Percentiles rank a stretch among this genome's conserved stretches.
phyloP scores from a whole-genome alignment of 2,329 filamentous ascomycete genomes.

The Decorospora gaudefroyi region DNA sequence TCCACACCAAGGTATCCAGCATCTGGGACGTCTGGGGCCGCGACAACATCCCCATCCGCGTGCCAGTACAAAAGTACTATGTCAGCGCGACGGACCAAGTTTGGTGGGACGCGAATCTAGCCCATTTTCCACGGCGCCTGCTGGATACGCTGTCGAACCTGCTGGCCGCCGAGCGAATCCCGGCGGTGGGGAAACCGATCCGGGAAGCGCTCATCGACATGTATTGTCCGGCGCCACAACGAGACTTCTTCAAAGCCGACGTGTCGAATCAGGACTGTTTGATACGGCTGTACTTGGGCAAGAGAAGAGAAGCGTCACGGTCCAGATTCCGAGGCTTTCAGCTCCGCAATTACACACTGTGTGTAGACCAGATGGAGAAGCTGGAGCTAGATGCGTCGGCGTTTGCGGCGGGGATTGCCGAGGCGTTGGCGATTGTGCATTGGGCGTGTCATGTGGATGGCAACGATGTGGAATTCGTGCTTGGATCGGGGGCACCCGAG shows the following conservation, averaged over 20 bases:
- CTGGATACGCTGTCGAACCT: conserved; percentile 38
- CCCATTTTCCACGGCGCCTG: conserved; percentile 30
- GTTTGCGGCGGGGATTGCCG: conserved; percentile 55
- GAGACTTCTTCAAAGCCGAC: conserved; percentile 19
- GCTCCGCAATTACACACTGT: conserved; percentile 56
- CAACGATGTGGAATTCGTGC: conserved; percentile 61
- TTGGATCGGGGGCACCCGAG: conserved; percentile 40
- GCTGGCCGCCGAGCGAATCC: conserved; percentile 46
- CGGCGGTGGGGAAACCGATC: conserved; percentile 30
- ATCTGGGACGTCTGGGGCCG: neutral
- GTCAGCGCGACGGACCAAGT: conserved; percentile 1
- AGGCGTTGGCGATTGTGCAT: conserved; percentile 56
- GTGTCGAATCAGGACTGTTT: conserved; percentile 51
- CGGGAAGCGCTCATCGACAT: conserved; percentile 38
- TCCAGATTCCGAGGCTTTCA: conserved; percentile 33
- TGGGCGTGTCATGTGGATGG: conserved; percentile 56
- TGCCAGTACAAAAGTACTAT: conserved; percentile 4
- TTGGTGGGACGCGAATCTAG: conserved; percentile 13
- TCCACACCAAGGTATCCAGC: conserved; percentile 3
- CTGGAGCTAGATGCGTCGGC: conserved; percentile 42
- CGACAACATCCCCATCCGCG: conserved; percentile 3
- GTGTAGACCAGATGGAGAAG: conserved; percentile 56
- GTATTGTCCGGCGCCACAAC: conserved; percentile 39
- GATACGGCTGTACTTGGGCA: conserved; percentile 55
- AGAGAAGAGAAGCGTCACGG: conserved; percentile 17